These are phyloP conservation scores for Sordariomycetes sp. DNA, from an alignment of 2,329 filamentous ascomycete species.

Conservation along the genomic window DNA sequence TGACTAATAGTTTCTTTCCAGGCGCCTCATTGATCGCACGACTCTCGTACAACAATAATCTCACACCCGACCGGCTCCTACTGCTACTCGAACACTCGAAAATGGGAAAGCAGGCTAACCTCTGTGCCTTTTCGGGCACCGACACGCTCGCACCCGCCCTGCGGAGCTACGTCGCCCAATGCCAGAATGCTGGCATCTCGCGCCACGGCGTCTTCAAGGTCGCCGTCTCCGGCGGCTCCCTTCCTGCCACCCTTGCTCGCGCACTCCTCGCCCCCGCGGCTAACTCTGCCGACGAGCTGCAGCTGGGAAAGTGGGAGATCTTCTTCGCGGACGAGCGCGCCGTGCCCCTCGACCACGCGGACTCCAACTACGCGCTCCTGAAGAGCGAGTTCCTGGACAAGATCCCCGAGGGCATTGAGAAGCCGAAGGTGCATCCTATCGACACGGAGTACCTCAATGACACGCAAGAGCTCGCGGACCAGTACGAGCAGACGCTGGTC, in stretches of 20 bases:
- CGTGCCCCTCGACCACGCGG: slow-evolving; percentile 78
- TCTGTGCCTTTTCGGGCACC: slow-evolving; percentile 67
- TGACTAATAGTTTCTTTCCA: not conserved
- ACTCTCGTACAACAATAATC: not conserved
- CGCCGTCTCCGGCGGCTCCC: slow-evolving; percentile 83
- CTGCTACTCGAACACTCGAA: slow-evolving; percentile 10
- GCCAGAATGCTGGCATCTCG: slow-evolving; percentile 64
- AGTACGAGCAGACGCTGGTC: slow-evolving; percentile 84
- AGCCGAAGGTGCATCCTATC: slow-evolving; percentile 69
- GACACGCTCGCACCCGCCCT: slow-evolving; percentile 63
- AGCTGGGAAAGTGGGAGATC: slow-evolving; percentile 87
- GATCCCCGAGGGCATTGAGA: slow-evolving; percentile 54
- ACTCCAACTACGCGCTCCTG: slow-evolving; percentile 87
- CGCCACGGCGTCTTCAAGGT: slow-evolving; percentile 83
- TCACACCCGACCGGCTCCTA: not conserved
- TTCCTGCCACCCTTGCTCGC: slow-evolving; percentile 77
- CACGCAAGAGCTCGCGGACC: slow-evolving; percentile 81
- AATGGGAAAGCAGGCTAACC: slow-evolving; percentile 50
- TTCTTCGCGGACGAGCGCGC: slow-evolving; percentile 98
- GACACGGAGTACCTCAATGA: slow-evolving; percentile 54
- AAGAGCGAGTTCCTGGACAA: slow-evolving; percentile 83
- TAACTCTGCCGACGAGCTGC: slow-evolving; percentile 45
- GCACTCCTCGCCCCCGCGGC: slow-evolving; percentile 53
- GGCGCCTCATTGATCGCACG: not conserved
- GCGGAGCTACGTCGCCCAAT: slow-evolving; percentile 69